These are phyloP conservation scores for Fonsecaea monophora DNA, from an alignment of 2,329 filamentous ascomycete genomes.

Conservation along the genomic window DNA sequence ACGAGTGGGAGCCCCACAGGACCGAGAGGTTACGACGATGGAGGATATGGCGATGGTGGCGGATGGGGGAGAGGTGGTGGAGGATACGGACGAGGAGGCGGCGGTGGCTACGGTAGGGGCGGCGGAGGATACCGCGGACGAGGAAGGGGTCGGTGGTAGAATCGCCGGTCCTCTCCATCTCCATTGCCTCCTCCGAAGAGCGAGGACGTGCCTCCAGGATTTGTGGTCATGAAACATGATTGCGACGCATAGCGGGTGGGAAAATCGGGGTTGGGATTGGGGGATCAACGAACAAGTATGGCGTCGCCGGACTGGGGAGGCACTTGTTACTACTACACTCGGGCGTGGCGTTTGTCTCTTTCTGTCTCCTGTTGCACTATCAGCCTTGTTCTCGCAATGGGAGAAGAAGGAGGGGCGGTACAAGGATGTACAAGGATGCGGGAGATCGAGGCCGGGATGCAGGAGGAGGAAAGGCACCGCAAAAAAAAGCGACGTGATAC, in stretches of 20 bases:
- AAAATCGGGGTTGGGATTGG: background rate
- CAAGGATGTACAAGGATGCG: too few relatives aligned
- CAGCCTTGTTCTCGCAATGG: background rate
- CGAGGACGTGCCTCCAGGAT: constrained; percentile 1
- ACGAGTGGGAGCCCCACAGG: constrained; percentile 42
- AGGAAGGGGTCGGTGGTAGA: constrained; percentile 38
- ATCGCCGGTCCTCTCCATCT: background rate
- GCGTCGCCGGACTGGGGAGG: background rate
- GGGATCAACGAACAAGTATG: background rate
- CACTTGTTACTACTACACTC: background rate
- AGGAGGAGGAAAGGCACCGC: background rate
- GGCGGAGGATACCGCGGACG: constrained; percentile 49
- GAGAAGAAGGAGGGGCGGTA: background rate
- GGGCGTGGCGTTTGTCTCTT: background rate
- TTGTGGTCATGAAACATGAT: background rate
- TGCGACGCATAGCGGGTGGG: constrained; percentile 2
- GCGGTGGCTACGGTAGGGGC: constrained; percentile 50
- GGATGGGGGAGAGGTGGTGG: constrained; percentile 60
- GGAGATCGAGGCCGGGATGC: background rate
- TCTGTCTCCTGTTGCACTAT: background rate
- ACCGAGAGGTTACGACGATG: constrained; percentile 54
- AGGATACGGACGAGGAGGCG: constrained; percentile 53
- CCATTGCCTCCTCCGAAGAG: background rate
- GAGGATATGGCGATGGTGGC: constrained; percentile 59
- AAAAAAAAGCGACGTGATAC: background rate